Percentiles rank a stretch among this genome's conserved stretches.
These are phyloP conservation scores for Solanum stenotomum DNA, from an alignment of 257 asterid species.

Conservation along the genomic window DNA sequence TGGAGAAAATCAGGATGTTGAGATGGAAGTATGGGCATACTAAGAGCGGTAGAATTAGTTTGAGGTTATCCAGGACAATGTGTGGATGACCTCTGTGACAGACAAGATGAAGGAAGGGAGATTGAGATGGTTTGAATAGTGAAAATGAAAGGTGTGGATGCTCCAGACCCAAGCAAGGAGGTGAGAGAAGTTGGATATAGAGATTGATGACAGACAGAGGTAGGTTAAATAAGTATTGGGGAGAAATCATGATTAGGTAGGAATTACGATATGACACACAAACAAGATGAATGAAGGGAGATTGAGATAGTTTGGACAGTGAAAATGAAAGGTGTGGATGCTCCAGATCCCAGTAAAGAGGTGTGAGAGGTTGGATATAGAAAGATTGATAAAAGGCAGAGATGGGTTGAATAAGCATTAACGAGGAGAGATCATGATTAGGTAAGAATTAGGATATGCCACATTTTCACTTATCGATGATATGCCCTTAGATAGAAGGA, in stretches of 20 bases:
- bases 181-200: not conserved
- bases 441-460: not conserved
- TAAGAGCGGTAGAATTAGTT: not conserved
- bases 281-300: not conserved
- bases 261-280: too few relatives aligned
- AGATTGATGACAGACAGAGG: not conserved
- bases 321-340: not conserved
- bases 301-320: not conserved
- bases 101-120: not conserved
- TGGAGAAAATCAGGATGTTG: not conserved
- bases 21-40: not conserved
- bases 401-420: not conserved
- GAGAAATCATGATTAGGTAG: too few relatives aligned
- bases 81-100: not conserved
- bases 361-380: not conserved
- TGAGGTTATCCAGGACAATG: not conserved
- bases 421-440: not conserved
- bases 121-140: too few relatives aligned
- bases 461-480: accelerated
- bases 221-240: too few relatives aligned
- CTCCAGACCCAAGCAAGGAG: not conserved
- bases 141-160: too few relatives aligned
- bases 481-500: not conserved
- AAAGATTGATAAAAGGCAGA: not conserved
- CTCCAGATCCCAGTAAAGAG: not conserved